phyloP scores from a whole-genome alignment of 164 flowering plant species.

The Cinnamomum chago region DNA sequence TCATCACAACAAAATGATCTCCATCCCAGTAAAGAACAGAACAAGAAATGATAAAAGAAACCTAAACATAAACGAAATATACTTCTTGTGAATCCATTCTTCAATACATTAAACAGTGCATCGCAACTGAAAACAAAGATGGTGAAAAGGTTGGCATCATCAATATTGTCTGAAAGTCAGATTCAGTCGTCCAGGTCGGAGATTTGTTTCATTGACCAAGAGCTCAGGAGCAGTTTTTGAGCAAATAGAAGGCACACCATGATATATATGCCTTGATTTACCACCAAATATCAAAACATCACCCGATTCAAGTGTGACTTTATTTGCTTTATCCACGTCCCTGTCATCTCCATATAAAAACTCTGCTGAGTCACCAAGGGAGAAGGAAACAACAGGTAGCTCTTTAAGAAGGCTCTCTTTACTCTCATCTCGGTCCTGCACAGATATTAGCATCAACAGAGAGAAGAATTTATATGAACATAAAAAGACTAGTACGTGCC shows the following conservation, averaged over 20 bases:
- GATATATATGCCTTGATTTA: conserved; percentile 63
- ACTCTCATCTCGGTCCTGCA: conserved; percentile 79
- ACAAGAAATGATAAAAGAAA: no score
- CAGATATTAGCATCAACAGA: neutral
- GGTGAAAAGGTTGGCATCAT: neutral
- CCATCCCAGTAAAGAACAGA: no score
- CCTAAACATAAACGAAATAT: no score
- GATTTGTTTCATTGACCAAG: conserved; percentile 43
- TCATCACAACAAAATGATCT: no score
- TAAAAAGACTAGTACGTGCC: no score
- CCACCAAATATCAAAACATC: conserved; percentile 93
- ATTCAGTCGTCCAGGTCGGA: conserved; percentile 81
- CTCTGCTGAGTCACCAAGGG: conserved; percentile 77
- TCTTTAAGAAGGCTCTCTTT: conserved; percentile 40
- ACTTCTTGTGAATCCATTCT: no score
- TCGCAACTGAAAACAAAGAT: neutral
- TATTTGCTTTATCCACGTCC: conserved; percentile 48
- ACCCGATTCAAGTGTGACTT: conserved; percentile 63
- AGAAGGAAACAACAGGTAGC: conserved; percentile 87
- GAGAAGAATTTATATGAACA: no score
- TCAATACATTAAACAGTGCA: neutral
- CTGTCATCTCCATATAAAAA: conserved; percentile 59
- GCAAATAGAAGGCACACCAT: conserved; percentile 59
- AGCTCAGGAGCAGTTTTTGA: conserved; percentile 54
- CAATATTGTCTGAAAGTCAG: conserved; percentile 74